Evolutionary conservation across 192 early-diverging fungal species (phyloP).

Genomic region (Spizellomyces punctatus): DNA sequence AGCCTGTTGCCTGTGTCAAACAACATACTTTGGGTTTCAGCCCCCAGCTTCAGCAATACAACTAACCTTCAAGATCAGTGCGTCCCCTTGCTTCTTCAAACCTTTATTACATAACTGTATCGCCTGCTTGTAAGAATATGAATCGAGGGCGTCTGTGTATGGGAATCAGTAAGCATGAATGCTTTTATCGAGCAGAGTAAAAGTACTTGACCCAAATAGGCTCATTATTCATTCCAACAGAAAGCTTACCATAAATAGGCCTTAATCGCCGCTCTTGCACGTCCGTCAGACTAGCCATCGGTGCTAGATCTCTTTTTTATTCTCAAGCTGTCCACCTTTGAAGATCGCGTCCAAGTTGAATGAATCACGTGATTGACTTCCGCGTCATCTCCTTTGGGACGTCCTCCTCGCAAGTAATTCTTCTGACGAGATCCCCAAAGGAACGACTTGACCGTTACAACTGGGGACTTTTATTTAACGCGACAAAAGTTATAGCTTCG

Average conservation of each 20-base stretch:
- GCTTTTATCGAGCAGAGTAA: too few relatives aligned
- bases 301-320: not conserved
- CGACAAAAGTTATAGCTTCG: too few relatives aligned
- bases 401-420: not conserved
- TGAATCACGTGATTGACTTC: too few relatives aligned
- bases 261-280: conserved; percentile 51
- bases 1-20: conserved; percentile 47
- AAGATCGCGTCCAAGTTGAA: too few relatives aligned
- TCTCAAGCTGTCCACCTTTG: not conserved
- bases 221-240: conserved; percentile 1
- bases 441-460: too few relatives aligned
- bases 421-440: not conserved
- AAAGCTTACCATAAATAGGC: conserved; percentile 62
- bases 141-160: conserved; percentile 46
- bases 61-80: conserved; percentile 64
- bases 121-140: conserved; percentile 53
- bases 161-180: not conserved
- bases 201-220: not conserved
- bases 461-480: too few relatives aligned
- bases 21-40: conserved; percentile 2
- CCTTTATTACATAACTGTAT: conserved; percentile 64
- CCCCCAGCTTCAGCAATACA: not conserved
- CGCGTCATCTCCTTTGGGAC: too few relatives aligned
- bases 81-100: conserved; percentile 71
- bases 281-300: conserved; percentile 12